These are phyloP conservation scores for Meira nashicola DNA, from an alignment of 1,284 basidiomycete genomes.

Conservation along the genomic window DNA sequence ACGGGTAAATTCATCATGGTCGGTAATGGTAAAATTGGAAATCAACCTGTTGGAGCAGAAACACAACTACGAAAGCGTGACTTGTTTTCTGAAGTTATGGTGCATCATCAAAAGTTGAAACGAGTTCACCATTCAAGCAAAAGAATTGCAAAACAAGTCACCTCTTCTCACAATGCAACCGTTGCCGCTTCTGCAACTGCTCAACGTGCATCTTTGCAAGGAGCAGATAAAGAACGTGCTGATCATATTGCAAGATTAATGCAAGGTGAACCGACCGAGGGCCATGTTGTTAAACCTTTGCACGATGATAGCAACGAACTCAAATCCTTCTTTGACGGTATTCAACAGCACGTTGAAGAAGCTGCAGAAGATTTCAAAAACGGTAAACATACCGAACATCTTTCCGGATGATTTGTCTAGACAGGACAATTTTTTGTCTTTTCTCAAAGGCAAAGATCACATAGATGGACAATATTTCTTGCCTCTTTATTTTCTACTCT, in stretches of 20 bases:
- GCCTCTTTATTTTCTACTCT: no score
- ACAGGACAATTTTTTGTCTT: no score
- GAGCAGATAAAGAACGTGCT: no score
- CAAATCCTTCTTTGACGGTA: background rate
- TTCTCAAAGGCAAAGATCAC: no score
- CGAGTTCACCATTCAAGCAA: background rate
- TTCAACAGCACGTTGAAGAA: constrained; percentile 39
- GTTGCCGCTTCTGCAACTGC: background rate
- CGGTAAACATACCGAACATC: constrained; percentile 31
- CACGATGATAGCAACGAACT: background rate
- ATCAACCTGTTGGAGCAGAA: constrained; percentile 20
- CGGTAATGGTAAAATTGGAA: constrained; percentile 40
- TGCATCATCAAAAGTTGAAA: background rate
- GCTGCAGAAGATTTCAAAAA: constrained; percentile 57
- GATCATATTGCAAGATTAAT: no score
- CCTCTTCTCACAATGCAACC: background rate
- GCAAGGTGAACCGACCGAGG: background rate
- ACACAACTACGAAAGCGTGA: background rate
- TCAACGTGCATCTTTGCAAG: no score
- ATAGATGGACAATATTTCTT: no score
- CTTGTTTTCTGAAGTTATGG: background rate
- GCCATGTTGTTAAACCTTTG: background rate
- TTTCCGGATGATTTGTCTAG: background rate
- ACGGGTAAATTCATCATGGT: constrained; percentile 46
- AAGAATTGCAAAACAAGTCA: background rate